Percentiles rank a stretch among this genome's conserved stretches.
phyloP scores from a whole-genome alignment of 129 eudicot species.

The Arctium minus region DNA sequence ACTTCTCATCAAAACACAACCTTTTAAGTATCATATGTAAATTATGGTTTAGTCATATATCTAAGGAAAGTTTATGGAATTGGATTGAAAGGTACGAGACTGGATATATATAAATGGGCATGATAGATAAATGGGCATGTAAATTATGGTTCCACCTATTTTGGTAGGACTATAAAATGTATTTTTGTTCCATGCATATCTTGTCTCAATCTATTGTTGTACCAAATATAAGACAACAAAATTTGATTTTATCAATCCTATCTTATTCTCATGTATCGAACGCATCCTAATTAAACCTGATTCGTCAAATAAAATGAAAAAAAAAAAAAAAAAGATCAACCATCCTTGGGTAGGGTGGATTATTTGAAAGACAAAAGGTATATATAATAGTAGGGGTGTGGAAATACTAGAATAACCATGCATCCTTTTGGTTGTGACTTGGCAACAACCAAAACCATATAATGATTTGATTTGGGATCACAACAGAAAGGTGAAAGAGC shows the following conservation, averaged over 20 bases:
- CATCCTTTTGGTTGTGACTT: neutral
- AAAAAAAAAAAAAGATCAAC: neutral
- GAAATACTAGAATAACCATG: neutral
- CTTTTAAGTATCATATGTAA: too few relatives aligned
- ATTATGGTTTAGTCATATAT: neutral
- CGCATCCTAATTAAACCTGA: too few relatives aligned
- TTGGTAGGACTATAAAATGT: neutral
- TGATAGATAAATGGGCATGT: too few relatives aligned
- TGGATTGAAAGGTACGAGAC: neutral
- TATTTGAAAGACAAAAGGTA: neutral
- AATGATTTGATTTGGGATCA: slow-evolving; percentile 17
- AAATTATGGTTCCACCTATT: too few relatives aligned
- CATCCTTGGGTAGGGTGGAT: neutral
- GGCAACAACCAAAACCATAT: neutral
- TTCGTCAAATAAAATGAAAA: neutral
- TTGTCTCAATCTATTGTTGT: too few relatives aligned
- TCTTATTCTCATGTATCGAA: neutral
- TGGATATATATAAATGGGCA: too few relatives aligned
- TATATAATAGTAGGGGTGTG: neutral
- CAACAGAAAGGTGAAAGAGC: slow-evolving; percentile 18
- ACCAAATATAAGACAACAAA: too few relatives aligned
- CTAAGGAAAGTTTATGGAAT: neutral
- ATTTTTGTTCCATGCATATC: neutral
- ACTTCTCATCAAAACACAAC: too few relatives aligned
- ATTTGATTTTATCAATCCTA: too few relatives aligned